Conservation (phyloP, 2,329 filamentous ascomycete species). For the Fusarium tuaranense region DNA sequence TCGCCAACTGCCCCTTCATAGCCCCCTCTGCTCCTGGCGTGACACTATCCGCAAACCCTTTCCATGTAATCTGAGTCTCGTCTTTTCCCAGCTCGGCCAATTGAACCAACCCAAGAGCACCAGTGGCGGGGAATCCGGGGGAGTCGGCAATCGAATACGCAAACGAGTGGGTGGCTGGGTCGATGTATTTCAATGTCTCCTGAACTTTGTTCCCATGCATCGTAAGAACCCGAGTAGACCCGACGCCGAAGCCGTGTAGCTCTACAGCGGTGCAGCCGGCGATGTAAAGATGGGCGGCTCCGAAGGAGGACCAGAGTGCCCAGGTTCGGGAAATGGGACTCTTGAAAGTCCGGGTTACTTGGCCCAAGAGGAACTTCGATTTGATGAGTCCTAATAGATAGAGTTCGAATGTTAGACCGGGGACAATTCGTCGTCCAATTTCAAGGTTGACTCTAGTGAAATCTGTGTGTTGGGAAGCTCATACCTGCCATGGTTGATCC, state of each 20-base stretch:
- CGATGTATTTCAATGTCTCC: background rate
- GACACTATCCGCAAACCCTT: background rate
- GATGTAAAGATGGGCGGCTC: background rate
- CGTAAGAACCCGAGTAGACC: background rate
- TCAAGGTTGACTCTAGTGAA: background rate
- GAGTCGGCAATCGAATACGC: constrained; percentile 1
- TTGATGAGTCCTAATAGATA: background rate
- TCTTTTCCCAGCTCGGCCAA: background rate
- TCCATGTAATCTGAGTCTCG: background rate
- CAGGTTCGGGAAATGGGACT: background rate
- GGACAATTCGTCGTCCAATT: background rate
- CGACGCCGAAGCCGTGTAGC: background rate
- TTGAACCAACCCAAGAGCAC: background rate
- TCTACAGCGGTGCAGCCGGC: background rate
- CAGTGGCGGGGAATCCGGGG: background rate
- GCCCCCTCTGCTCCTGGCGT: background rate
- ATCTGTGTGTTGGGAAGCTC: background rate
- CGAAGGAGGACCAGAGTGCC: constrained; percentile 1
- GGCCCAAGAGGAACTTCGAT: background rate
- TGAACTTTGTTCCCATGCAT: background rate
- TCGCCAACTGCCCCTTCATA: background rate
- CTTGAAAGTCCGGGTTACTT: background rate
- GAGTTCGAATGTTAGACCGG: background rate
- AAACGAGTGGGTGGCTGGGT: background rate
- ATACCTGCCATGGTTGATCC: background rate